Conservation (phyloP, 129 eudicot species). For the Chrysanthemum makinoi region DNA sequence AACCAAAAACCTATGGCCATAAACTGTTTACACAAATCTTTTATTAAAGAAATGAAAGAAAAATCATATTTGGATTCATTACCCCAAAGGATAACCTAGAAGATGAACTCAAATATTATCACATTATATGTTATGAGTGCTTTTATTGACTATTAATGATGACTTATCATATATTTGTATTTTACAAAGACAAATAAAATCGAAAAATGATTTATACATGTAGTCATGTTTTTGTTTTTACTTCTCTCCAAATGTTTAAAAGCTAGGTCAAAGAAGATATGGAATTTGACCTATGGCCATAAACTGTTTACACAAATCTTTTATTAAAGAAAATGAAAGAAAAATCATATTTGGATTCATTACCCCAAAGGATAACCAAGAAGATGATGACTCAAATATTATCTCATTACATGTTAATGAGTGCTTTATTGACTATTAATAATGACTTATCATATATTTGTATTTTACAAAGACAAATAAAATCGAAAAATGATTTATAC, state of each 20-base stretch:
- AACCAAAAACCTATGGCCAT: slow-evolving; percentile 9
- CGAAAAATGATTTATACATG: too few species aligned
- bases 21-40: neutral
- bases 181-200: too few species aligned
- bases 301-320: neutral
- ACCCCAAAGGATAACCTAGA: neutral
- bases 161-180: too few species aligned
- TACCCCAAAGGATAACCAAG: neutral
- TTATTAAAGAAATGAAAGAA: neutral
- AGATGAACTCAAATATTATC: neutral
- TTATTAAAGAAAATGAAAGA: neutral
- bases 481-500: too few species aligned
- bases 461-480: too few species aligned
- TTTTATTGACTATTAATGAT: neutral
- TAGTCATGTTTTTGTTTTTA: too few species aligned
- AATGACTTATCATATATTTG: too few species aligned
- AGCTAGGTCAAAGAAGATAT: too few species aligned
- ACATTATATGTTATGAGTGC: neutral
- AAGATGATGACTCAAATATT: neutral
- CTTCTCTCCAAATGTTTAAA: too few species aligned
- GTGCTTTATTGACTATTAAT: neutral
- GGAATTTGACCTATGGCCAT: neutral
- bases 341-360: slow-evolving; percentile 8
- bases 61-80: slow-evolving; percentile 10
- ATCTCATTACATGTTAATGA: neutral